These are phyloP conservation scores for Solidago caesia DNA, from an alignment of 129 eudicot genomes.

Conservation along the genomic window DNA sequence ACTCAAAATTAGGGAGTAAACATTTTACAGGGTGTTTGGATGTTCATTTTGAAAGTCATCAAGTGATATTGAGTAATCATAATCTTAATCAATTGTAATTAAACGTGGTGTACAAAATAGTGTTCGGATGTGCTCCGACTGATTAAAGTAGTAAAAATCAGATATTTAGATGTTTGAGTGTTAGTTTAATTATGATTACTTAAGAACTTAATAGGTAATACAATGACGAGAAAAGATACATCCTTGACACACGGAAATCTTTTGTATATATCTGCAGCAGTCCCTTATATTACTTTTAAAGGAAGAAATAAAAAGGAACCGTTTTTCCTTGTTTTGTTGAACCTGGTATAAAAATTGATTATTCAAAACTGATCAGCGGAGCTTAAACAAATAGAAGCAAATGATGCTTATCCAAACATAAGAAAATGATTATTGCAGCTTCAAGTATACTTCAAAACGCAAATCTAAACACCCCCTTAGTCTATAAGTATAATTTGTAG, in stretches of 20 bases:
- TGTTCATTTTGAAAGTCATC: too few species aligned
- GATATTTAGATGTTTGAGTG: not conserved
- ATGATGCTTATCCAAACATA: not conserved
- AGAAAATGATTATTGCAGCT: not conserved
- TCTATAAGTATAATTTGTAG: not conserved
- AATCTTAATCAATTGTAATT: too few species aligned
- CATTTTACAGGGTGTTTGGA: too few species aligned
- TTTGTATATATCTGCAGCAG: not conserved
- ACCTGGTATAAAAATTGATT: not conserved
- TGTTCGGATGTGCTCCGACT: too few species aligned
- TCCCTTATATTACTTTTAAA: not conserved
- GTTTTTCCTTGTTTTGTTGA: not conserved
- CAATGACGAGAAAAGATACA: not conserved
- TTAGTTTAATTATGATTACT: not conserved
- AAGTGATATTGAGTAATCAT: too few species aligned
- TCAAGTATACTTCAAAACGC: not conserved
- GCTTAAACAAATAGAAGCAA: not conserved
- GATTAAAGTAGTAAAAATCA: not conserved
- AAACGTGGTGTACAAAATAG: too few species aligned
- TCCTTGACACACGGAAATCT: not conserved
- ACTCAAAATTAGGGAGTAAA: too few species aligned
- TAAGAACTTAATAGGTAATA: too few species aligned
- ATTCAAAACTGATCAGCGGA: not conserved
- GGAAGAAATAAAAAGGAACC: too few species aligned
- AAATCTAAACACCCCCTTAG: not conserved